phyloP scores from a whole-genome alignment of 2,329 filamentous ascomycete species.

The Periconia sp. region DNA sequence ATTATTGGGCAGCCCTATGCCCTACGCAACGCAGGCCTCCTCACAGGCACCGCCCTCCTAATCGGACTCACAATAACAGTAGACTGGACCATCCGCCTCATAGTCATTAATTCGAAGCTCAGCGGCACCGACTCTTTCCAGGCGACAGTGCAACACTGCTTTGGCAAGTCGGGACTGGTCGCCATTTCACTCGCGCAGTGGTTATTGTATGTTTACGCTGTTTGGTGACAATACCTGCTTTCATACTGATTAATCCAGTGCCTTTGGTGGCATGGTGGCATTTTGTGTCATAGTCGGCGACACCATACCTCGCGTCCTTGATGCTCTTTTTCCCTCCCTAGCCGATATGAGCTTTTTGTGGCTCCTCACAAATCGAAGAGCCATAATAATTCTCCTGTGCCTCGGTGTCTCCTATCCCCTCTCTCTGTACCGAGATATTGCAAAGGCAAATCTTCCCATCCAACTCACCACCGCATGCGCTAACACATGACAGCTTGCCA shows the following conservation, averaged over 20 bases:
- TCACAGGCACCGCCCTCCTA: constrained; percentile 77
- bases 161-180: constrained; percentile 82
- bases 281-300: constrained; percentile 98
- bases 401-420: constrained; percentile 86
- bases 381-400: constrained; percentile 85
- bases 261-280: constrained; percentile 97
- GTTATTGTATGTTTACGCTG: constrained; percentile 66
- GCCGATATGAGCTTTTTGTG: constrained; percentile 74
- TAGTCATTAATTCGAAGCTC: constrained; percentile 96
- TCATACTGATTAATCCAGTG: constrained; percentile 49
- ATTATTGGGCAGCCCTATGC: constrained; percentile 88
- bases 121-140: constrained; percentile 94
- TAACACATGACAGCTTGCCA: constrained; percentile 70
- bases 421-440: constrained; percentile 93
- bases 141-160: constrained; percentile 93
- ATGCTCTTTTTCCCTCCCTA: constrained; percentile 78
- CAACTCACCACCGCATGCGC: constrained; percentile 12
- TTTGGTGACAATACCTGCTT: neutral
- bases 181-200: constrained; percentile 93
- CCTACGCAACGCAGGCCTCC: constrained; percentile 86
- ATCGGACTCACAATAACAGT: constrained; percentile 78
- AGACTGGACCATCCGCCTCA: constrained; percentile 97
- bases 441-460: constrained; percentile 60
- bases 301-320: constrained; percentile 87
- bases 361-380: constrained; percentile 77